These are phyloP conservation scores for Isatis lusitanica DNA, from an alignment of 441 rosid genomes.

Conservation along the genomic window DNA sequence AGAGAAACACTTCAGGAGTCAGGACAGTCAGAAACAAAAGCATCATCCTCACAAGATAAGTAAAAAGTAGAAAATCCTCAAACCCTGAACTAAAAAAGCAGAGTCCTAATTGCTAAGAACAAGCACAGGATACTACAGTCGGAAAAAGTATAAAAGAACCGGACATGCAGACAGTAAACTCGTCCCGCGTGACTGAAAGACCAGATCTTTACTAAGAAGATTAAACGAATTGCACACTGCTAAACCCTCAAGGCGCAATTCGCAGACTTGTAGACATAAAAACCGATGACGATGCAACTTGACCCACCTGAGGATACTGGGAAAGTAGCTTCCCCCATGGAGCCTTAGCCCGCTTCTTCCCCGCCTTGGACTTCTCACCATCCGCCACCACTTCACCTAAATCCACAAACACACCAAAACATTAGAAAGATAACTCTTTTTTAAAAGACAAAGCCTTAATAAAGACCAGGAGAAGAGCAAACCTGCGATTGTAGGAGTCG, in stretches of 20 bases:
- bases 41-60: not conserved
- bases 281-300: conserved; percentile 1
- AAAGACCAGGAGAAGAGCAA: conserved; percentile 20
- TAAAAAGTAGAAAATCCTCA: not conserved
- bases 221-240: not conserved
- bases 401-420: conserved; percentile 28
- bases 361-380: conserved; percentile 58
- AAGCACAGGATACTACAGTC: conserved; percentile 42
- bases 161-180: conserved; percentile 26
- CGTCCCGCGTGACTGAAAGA: conserved; percentile 8
- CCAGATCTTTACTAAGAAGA: not conserved
- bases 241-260: conserved; percentile 16
- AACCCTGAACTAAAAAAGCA: not conserved
- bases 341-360: conserved; percentile 60
- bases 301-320: conserved; percentile 73
- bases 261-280: not conserved
- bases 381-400: conserved; percentile 53
- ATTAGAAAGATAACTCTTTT: not conserved
- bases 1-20: conserved; percentile 19
- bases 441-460: not conserved
- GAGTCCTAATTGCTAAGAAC: not conserved
- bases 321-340: conserved; percentile 96
- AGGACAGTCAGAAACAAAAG: conserved; percentile 33
- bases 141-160: conserved; percentile 15
- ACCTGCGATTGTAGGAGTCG: conserved; percentile 63